Evolutionary conservation across 768 basidiomycete species (phyloP).

Genomic region (Boletus reticuloceps): DNA sequence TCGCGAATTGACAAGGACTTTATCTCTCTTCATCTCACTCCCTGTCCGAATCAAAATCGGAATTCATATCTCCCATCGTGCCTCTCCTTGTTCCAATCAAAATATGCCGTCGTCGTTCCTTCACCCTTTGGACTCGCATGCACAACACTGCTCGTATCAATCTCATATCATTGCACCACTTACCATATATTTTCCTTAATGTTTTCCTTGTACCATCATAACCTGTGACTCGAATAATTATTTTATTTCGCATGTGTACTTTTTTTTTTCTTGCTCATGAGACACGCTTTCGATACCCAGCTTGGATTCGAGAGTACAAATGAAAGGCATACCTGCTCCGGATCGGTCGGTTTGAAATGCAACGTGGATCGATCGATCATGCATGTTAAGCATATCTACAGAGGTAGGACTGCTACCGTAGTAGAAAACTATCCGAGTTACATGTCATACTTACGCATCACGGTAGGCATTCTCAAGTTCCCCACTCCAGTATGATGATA

Average conservation of each 20-base stretch:
- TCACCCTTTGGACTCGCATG: constrained; percentile 1
- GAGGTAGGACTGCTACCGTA: too few species aligned
- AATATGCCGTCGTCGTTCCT: background rate
- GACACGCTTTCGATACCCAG: too few species aligned
- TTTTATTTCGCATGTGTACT: constrained; percentile 6
- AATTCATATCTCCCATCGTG: background rate
- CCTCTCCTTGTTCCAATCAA: background rate
- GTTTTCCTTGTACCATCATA: background rate
- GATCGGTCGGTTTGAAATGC: too few species aligned
- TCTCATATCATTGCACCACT: background rate
- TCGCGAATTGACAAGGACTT: constrained; percentile 9
- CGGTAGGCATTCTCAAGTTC: too few species aligned
- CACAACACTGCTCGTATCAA: background rate
- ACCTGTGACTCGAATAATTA: background rate
- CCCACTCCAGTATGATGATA: too few species aligned
- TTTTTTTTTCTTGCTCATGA: too few species aligned
- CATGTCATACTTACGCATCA: too few species aligned
- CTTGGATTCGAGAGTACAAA: too few species aligned
- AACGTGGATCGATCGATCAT: too few species aligned
- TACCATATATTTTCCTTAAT: background rate
- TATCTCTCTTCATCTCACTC: background rate
- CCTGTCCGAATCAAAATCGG: background rate
- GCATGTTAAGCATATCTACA: too few species aligned
- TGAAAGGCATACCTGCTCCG: too few species aligned
- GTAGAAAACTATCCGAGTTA: too few species aligned